phyloP scores from a whole-genome alignment of 1,139 yeast genomes.

The Candida glucosophila region DNA sequence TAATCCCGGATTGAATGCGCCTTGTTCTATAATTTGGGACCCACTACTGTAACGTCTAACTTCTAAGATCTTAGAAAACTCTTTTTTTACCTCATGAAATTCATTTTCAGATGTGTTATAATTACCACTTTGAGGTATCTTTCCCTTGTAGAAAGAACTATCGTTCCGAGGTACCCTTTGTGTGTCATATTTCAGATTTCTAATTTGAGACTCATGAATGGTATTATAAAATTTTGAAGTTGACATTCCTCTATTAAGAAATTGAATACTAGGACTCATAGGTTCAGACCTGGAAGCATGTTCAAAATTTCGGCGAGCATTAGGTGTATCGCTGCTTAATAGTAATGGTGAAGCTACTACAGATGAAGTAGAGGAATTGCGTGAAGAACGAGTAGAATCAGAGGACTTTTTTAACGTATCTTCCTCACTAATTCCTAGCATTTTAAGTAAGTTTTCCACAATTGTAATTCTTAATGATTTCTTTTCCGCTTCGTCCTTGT shows the following conservation, averaged over 20 bases:
- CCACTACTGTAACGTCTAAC: slow-evolving; percentile 49
- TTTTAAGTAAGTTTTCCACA: slow-evolving; percentile 64
- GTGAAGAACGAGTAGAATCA: slow-evolving; percentile 14
- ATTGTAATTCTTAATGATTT: slow-evolving; percentile 60
- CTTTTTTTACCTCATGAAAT: slow-evolving; percentile 48
- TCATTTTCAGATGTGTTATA: slow-evolving; percentile 11
- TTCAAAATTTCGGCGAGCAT: slow-evolving; percentile 9
- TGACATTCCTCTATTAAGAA: too few species aligned
- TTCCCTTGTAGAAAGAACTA: neutral
- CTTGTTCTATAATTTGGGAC: slow-evolving; percentile 51
- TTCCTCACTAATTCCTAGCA: slow-evolving; percentile 55
- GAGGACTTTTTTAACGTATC: slow-evolving; percentile 6
- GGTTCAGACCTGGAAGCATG: slow-evolving; percentile 1
- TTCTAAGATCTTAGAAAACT: slow-evolving; percentile 57
- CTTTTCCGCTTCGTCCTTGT: slow-evolving; percentile 69
- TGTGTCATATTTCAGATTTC: slow-evolving; percentile 3
- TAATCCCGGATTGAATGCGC: slow-evolving; percentile 63
- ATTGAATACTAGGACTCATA: too few species aligned
- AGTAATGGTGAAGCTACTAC: slow-evolving; percentile 20
- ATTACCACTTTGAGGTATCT: neutral
- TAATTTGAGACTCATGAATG: too few species aligned
- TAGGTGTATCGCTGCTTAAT: slow-evolving; percentile 8
- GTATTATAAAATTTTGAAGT: too few species aligned
- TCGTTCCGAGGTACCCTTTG: slow-evolving; percentile 1
- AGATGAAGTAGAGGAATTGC: slow-evolving; percentile 21